These are phyloP conservation scores for Neurospora sp. DNA, from an alignment of 495 filamentous ascomycete species.

Conservation along the genomic window DNA sequence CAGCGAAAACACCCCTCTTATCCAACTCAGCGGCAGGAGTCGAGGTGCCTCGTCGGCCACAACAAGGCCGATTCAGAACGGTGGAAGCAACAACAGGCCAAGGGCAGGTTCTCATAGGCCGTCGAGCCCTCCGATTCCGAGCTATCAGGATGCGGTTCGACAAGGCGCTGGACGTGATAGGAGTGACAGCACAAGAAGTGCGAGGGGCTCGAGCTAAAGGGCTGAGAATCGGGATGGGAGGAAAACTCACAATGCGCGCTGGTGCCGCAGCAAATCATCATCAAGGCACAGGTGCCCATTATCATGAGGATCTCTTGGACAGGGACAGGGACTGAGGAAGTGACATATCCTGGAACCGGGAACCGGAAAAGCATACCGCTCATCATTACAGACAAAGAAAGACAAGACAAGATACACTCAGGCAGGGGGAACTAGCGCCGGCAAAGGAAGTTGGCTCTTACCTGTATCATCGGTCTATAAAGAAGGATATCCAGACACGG, in stretches of 20 bases:
- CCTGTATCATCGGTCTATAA: neutral
- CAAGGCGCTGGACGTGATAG: constrained; percentile 40
- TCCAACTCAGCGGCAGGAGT: constrained; percentile 24
- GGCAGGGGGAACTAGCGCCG: neutral
- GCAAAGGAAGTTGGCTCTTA: neutral
- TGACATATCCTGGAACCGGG: neutral
- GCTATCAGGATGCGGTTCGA: constrained; percentile 54
- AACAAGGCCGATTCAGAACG: constrained; percentile 23
- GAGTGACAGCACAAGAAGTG: constrained; percentile 29
- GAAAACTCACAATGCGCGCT: neutral
- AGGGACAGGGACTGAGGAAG: neutral
- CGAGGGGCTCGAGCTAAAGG: constrained; percentile 7
- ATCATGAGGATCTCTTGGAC: neutral
- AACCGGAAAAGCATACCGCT: neutral
- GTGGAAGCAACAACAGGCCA: neutral
- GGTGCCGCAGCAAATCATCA: neutral
- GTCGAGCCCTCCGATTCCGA: constrained; percentile 48
- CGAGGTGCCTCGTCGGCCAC: constrained; percentile 35
- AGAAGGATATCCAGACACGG: neutral
- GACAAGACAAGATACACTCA: neutral
- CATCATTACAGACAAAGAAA: neutral
- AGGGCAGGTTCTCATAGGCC: constrained; percentile 8
- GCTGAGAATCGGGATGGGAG: neutral
- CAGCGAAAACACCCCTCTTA: constrained; percentile 30
- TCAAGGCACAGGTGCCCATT: neutral